Evolutionary conservation across 345 rosid species (phyloP).

Genomic region (Moringa oleifera): DNA sequence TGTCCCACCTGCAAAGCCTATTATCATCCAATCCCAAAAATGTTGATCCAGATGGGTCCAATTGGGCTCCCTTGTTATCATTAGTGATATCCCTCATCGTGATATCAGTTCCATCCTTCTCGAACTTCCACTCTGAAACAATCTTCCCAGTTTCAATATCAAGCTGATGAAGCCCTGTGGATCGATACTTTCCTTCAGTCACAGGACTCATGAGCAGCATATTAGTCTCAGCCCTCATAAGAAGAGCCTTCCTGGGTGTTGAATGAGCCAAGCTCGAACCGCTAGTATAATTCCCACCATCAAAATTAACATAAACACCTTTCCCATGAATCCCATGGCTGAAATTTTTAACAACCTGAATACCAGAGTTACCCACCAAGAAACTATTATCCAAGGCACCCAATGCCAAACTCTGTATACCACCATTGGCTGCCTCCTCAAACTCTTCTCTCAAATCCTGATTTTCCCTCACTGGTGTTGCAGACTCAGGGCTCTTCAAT

Average conservation of each 20-base stretch:
- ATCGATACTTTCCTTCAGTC: conserved; percentile 56
- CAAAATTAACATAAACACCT: conserved; percentile 84
- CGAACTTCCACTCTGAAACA: conserved; percentile 87
- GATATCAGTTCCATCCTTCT: conserved; percentile 93
- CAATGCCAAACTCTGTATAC: conserved; percentile 92
- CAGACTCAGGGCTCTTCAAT: conserved; percentile 54
- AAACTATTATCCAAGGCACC: conserved; percentile 97
- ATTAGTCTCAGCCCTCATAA: conserved; percentile 95
- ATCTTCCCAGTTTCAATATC: conserved; percentile 94
- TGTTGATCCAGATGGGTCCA: conserved; percentile 95
- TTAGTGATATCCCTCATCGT: conserved; percentile 89
- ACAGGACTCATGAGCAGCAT: conserved; percentile 97
- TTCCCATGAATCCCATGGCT: conserved; percentile 94
- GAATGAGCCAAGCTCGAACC: conserved; percentile 41
- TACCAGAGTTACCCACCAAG: conserved; percentile 83
- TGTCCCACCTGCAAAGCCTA: conserved; percentile 98
- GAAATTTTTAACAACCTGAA: conserved; percentile 92
- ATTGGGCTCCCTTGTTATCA: conserved; percentile 88
- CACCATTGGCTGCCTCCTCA: conserved; percentile 84
- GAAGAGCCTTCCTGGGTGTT: conserved; percentile 81
- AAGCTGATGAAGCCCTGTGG: conserved; percentile 87
- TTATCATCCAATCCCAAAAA: conserved; percentile 92
- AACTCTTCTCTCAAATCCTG: conserved; percentile 88
- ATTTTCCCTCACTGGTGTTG: conserved; percentile 46
- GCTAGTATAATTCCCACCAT: conserved; percentile 27